phyloP scores from a whole-genome alignment of 225 moss, liverwort and hornwort genomes.

The Ulota crispa region DNA sequence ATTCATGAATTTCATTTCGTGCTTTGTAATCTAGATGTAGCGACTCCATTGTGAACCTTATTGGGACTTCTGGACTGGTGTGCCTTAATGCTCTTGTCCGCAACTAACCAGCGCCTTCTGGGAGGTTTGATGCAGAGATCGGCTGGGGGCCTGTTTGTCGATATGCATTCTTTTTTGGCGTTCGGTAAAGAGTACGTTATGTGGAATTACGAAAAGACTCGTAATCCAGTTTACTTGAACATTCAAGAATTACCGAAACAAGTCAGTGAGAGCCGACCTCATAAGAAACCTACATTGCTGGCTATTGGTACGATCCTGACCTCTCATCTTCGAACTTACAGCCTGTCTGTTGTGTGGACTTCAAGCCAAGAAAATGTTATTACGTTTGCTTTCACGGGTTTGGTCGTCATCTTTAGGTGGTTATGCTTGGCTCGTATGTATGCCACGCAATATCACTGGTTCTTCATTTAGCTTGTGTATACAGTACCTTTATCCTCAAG shows the following conservation, averaged over 20 bases:
- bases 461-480: not conserved
- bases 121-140: slow-evolving; percentile 76
- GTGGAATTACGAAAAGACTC: slow-evolving; percentile 95
- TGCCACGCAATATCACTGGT: not conserved
- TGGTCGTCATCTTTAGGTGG: not conserved
- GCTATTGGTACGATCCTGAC: slow-evolving; percentile 74
- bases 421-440: not conserved
- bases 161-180: slow-evolving; percentile 88
- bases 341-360: not conserved
- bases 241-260: slow-evolving; percentile 83
- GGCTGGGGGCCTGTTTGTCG: slow-evolving; percentile 91
- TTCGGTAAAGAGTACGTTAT: slow-evolving; percentile 89
- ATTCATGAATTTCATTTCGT: not conserved
- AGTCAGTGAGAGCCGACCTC: slow-evolving; percentile 82
- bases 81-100: not conserved
- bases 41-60: not conserved
- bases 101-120: slow-evolving; percentile 15
- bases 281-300: slow-evolving; percentile 92
- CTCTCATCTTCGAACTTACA: not conserved
- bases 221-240: slow-evolving; percentile 84
- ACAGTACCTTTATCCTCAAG: not conserved
- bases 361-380: not conserved
- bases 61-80: not conserved
- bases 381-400: not conserved
- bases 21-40: not conserved